Base-by-base conservation (phyloP, 2,329 filamentous ascomycete genomes). In the Fusarium pilosicola region DNA sequence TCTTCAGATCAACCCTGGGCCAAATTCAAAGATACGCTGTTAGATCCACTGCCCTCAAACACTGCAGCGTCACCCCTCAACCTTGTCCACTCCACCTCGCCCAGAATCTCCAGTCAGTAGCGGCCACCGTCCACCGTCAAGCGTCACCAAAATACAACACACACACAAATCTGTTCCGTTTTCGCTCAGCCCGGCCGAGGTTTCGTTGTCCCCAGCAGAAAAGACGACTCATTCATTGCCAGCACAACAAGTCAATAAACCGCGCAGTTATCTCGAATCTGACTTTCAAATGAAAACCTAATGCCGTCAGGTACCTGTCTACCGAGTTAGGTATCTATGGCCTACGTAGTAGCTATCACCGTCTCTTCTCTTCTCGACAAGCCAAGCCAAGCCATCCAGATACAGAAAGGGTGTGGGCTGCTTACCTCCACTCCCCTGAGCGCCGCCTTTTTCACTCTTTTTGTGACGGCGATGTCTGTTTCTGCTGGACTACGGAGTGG, bases 191-290 rank as follows among this genome's bases (percentile, higher is more conserved):
- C 45, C 38, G 59, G 44, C 41, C 46, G 46, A 51, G 59, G 45
- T 65, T 70, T 70, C 52, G 66, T 70, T 70, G 66, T 70, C 67
- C 67, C 66, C 52, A 70, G 67, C 59, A 70, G 59, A 70, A 70
- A 65, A 48, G 34, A 52, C 51, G 39, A 39, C 22, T 65, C 28
- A 34, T 13, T 65, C 28, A 38, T 18, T 55, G 66, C 60, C 66
- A 70, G 24, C 67, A 70, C 66, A 70, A 70, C 67, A 70, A 70
- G 26, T 30, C n/a, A 38, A 56, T 60, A 70, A 70, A 46, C 51
- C 51, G 36, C 66, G 60, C 51, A 65, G 65, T 34, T 46, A 48
- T 54, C 46, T 36, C n/a, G 38, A 41, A 49, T 65, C 52, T 24
- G 18, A 30, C 46, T 34, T 24, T 2, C 12, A 20, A 44, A 24